These are phyloP conservation scores for Geotrichum fermentans DNA, from an alignment of 1,139 yeast species.

Conservation along the genomic window DNA sequence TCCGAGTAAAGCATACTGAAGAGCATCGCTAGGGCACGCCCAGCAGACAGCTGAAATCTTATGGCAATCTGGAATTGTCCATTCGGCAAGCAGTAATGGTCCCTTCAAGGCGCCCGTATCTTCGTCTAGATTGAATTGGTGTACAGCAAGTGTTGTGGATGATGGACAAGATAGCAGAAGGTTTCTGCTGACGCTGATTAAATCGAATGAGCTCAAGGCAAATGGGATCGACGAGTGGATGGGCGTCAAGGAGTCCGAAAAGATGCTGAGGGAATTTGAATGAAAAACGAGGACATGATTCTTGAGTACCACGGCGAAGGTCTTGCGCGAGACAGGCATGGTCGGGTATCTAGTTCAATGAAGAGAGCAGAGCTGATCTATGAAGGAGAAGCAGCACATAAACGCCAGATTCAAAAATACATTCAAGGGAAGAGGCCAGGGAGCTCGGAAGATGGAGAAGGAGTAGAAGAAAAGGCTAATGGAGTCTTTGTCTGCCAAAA, in stretches of 20 bases:
- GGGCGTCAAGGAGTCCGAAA: constrained; percentile 7
- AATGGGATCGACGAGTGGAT: constrained; percentile 7
- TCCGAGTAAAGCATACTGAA: constrained; percentile 17
- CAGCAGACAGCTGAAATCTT: constrained; percentile 19
- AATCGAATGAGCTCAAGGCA: constrained; percentile 12
- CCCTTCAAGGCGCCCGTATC: not conserved
- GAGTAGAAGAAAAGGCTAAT: no score
- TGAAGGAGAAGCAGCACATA: not conserved
- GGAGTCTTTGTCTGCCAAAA: no score
- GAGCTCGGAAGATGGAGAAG: no score
- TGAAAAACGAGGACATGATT: constrained; percentile 16
- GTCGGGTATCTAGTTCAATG: not conserved
- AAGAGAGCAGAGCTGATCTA: not conserved
- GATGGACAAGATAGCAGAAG: constrained; percentile 16
- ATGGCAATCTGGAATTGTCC: constrained; percentile 7
- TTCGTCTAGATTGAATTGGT: constrained; percentile 8
- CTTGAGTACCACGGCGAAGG: constrained; percentile 4
- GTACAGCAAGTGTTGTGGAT: constrained; percentile 8
- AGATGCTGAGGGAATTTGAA: constrained; percentile 10
- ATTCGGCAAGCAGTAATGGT: constrained; percentile 7
- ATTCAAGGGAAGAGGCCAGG: no score
- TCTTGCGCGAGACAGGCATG: not conserved
- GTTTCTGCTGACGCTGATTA: constrained; percentile 13
- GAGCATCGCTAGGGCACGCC: constrained; percentile 8
- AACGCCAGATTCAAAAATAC: not conserved